These are phyloP conservation scores for Jimgerdemannia flammicorona DNA, from an alignment of 192 early-diverging fungal genomes.

Conservation along the genomic window DNA sequence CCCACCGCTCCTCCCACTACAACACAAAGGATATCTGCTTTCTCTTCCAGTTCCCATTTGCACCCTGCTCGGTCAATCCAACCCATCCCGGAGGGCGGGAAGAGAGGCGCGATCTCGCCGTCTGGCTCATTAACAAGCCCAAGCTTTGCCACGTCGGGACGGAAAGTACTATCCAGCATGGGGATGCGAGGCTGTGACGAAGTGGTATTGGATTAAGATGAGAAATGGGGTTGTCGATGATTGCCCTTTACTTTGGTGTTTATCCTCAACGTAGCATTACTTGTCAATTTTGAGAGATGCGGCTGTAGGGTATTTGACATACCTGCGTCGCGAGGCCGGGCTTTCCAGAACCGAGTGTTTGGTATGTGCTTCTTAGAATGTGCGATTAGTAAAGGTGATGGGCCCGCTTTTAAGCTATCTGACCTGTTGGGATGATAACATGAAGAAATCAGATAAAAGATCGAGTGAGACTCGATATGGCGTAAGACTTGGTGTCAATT, in stretches of 20 bases:
- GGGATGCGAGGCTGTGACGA: slow-evolving; percentile 45
- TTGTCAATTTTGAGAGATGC: too few relatives aligned
- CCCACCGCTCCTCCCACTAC: slow-evolving; percentile 55
- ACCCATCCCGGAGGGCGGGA: too few relatives aligned
- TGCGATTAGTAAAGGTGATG: too few relatives aligned
- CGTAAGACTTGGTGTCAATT: too few relatives aligned
- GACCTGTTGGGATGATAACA: too few relatives aligned
- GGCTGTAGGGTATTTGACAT: too few relatives aligned
- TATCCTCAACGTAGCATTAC: background rate
- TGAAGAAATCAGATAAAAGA: too few relatives aligned
- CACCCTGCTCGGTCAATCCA: slow-evolving; percentile 22
- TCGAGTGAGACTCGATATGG: too few relatives aligned
- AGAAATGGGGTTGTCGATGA: slow-evolving; percentile 9
- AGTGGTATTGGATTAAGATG: slow-evolving; percentile 66
- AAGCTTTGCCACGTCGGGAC: slow-evolving; percentile 53
- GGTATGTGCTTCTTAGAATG: too few relatives aligned
- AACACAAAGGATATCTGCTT: slow-evolving; percentile 57
- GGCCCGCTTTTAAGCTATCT: too few relatives aligned
- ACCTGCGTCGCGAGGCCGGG: too few relatives aligned
- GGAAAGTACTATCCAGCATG: slow-evolving; percentile 66
- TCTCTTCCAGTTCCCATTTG: slow-evolving; percentile 60
- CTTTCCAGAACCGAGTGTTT: too few relatives aligned
- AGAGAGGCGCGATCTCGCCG: slow-evolving; percentile 32
- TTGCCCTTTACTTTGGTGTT: background rate
- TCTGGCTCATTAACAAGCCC: slow-evolving; percentile 73